Base-by-base conservation (phyloP, 768 basidiomycete species). In the Multifurca ochricompacta region DNA sequence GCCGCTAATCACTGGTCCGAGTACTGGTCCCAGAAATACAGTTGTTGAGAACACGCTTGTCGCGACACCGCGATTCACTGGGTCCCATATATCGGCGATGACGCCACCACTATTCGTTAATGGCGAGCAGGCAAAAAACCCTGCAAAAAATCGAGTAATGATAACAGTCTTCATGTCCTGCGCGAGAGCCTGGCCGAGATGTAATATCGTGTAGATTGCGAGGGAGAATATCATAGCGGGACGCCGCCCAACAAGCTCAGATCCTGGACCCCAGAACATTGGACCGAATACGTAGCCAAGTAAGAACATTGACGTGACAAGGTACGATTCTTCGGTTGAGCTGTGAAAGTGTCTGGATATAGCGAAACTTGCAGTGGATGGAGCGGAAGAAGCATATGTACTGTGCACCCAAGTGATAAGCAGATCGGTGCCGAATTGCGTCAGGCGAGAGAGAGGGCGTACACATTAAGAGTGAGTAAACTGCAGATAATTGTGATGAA, bases 381-480 rank as follows among this genome's bases (percentile, higher is more conserved):
- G 63, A 3, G 62, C 53, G 0, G 63, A 62, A 11, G 63, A 65
- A 2, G 65, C 63, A 34, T 65, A 66, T 0, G 66, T 59, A 13
- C 51, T 54, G 46, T 23, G 31, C 14, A 30, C 11, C 36, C 13
- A 42, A 34, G 8, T 19, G 16, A 40, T 25, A 1, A 31, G 28
- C 19, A 21, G 6, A 27, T 5, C 28, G 16, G 39, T 19, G 27
- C 4, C 11, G 5, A 11, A 27, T 14, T 2, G 9, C 18, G n/a
- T 7, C 13, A 14, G 6, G 19, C 10, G 42, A 28, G 1, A 28
- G 21, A 19, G n/a, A 47, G n/a, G n/a, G n/a, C 60, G 37, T 25
- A 62, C 60, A 56, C 58, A 16, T 55, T 59, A 27, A 59, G 43
- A 11, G 58, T 55, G n/a, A 59, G 42, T 8, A 50, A 19, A 18